Conservation (phyloP, 2,329 filamentous ascomycete species). For the Paecilomyces dactylethromorphus region DNA sequence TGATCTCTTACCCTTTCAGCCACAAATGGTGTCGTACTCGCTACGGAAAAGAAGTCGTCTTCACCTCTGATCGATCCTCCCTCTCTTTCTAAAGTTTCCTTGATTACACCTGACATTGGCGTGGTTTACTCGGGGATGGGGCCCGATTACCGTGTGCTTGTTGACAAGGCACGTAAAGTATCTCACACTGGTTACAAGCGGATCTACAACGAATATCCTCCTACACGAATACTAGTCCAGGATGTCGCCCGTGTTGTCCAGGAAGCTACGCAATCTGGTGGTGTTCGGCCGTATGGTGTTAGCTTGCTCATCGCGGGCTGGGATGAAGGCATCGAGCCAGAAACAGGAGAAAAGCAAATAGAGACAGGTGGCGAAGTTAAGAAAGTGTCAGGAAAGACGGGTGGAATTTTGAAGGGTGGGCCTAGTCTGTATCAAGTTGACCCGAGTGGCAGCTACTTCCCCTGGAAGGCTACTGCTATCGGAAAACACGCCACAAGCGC, state of each 20-base stretch:
- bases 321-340: slow-evolving; percentile 93
- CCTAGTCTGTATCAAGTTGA: slow-evolving; percentile 98
- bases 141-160: slow-evolving; percentile 93
- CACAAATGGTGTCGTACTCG: slow-evolving; percentile 97
- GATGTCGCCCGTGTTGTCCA: slow-evolving; percentile 98
- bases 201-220: slow-evolving; percentile 99
- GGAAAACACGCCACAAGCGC: slow-evolving; percentile 97
- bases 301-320: slow-evolving; percentile 92
- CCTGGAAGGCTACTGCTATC: slow-evolving; percentile 98
- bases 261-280: slow-evolving; percentile 95
- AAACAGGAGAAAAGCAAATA: slow-evolving; percentile 55
- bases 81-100: slow-evolving; percentile 93
- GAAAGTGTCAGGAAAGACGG: slow-evolving; percentile 78
- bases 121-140: slow-evolving; percentile 99
- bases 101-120: slow-evolving; percentile 97
- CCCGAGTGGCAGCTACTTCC: slow-evolving; percentile 97
- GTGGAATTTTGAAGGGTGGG: slow-evolving; percentile 89
- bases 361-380: slow-evolving; percentile 56
- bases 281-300: slow-evolving; percentile 94
- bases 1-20: slow-evolving; percentile 46
- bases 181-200: slow-evolving; percentile 98
- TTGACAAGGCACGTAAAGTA: slow-evolving; percentile 96
- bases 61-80: slow-evolving; percentile 92
- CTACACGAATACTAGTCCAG: slow-evolving; percentile 96
- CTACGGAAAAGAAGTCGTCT: slow-evolving; percentile 98